These are phyloP conservation scores for Cordia subcordata DNA, from an alignment of 257 asterid genomes.

Conservation along the genomic window DNA sequence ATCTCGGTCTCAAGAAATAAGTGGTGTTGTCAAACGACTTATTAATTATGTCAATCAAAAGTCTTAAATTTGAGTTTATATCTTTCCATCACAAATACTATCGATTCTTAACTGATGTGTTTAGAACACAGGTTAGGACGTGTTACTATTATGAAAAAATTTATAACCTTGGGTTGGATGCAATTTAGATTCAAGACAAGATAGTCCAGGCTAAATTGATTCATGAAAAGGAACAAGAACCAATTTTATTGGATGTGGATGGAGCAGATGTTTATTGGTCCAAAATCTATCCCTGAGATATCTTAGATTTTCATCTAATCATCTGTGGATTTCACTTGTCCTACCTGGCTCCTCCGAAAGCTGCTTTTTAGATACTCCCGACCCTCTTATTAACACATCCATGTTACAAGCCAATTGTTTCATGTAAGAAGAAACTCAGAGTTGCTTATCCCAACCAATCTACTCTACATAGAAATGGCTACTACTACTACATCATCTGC, in stretches of 20 bases:
- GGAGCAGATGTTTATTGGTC: constrained; percentile 36
- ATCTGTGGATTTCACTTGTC: constrained; percentile 43
- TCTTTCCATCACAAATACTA: no score
- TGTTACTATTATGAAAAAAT: no score
- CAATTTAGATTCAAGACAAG: no score
- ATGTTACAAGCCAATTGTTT: constrained; percentile 4
- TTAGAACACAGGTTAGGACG: no score
- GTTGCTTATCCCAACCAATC: neutral
- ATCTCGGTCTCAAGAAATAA: no score
- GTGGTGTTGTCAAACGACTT: no score
- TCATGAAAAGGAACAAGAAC: no score
- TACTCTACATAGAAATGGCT: constrained; percentile 48
- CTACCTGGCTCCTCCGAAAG: constrained; percentile 43
- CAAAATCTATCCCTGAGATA: constrained; percentile 42
- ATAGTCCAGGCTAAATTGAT: no score
- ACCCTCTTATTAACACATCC: constrained; percentile 3
- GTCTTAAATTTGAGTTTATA: no score
- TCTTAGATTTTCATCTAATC: constrained; percentile 25
- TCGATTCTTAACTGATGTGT: no score
- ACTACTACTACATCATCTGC: constrained; percentile 84
- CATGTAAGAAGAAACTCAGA: constrained; percentile 13
- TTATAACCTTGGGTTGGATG: no score
- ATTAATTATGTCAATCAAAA: no score
- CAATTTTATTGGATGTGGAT: neutral
- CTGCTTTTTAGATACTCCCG: constrained; percentile 17